A percentile compares a stretch with the other conserved stretches of the same genome.
Evolutionary conservation across 495 filamentous ascomycete genomes (phyloP).

Genomic region (Pyronema omphalodes): DNA sequence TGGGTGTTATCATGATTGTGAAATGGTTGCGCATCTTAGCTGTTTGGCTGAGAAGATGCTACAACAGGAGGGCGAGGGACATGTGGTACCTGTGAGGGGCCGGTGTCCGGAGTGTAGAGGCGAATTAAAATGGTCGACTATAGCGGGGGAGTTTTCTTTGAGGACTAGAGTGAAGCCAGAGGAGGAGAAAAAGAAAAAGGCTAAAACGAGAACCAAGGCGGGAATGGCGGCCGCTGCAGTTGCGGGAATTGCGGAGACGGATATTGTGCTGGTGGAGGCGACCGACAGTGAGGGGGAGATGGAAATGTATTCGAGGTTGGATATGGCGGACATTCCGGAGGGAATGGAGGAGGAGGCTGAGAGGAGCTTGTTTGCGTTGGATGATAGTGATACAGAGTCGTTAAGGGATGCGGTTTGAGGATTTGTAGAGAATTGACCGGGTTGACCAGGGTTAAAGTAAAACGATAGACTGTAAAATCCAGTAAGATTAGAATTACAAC

Average conservation of each 20-base stretch:
- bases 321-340: too few relatives aligned
- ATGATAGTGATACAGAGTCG: too few relatives aligned
- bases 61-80: conserved; percentile 24
- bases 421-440: too few relatives aligned
- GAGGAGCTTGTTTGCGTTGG: too few relatives aligned
- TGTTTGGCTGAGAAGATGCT: conserved; percentile 59
- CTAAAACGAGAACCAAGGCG: conserved; percentile 1
- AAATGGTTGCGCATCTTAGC: conserved; percentile 48
- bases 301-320: too few relatives aligned
- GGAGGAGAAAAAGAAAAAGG: conserved; percentile 12
- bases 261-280: too few relatives aligned
- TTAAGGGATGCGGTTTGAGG: too few relatives aligned
- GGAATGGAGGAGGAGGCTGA: too few relatives aligned
- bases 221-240: neutral
- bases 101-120: conserved; percentile 52
- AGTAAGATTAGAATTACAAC: too few relatives aligned
- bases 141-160: conserved; percentile 66
- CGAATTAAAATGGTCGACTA: conserved; percentile 47
- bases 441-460: too few relatives aligned
- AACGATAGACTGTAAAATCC: too few relatives aligned
- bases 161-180: conserved; percentile 17
- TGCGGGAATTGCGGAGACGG: neutral
- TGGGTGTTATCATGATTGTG: conserved; percentile 49
- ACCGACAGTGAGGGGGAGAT: too few relatives aligned
- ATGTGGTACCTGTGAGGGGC: conserved; percentile 44